Evolutionary conservation across 202 grass and related monocot genomes (phyloP).

Genomic region (Cymbopogon flexuosus): DNA sequence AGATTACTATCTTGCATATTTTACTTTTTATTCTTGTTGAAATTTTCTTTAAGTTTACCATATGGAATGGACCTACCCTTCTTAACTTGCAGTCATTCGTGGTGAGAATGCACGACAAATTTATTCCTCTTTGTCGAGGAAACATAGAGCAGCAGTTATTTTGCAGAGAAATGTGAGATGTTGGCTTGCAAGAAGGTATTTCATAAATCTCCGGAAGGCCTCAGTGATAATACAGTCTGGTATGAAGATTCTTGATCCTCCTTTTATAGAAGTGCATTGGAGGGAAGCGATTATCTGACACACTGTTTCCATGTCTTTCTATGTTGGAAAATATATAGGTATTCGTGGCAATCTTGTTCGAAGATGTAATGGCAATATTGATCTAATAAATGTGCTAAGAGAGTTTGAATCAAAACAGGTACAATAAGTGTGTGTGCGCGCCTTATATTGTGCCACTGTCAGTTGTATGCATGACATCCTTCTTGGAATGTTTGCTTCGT

Average conservation of each 20-base stretch:
- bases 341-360: conserved; percentile 75
- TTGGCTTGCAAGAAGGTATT: conserved; percentile 58
- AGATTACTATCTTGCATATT: conserved; percentile 9
- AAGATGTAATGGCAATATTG: conserved; percentile 61
- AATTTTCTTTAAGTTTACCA: conserved; percentile 5
- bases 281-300: neutral
- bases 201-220: conserved; percentile 56
- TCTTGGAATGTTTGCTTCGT: neutral
- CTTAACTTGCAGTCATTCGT: conserved; percentile 55
- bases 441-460: neutral
- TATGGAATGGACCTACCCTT: neutral
- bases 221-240: conserved; percentile 77
- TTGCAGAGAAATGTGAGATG: conserved; percentile 73
- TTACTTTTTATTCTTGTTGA: neutral
- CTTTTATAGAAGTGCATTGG: conserved; percentile 18
- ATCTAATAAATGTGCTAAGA: conserved; percentile 55
- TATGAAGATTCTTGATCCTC: conserved; percentile 35
- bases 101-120: conserved; percentile 65
- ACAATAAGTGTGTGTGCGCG: neutral
- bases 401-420: conserved; percentile 69
- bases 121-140: conserved; percentile 52
- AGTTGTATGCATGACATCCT: neutral
- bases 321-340: conserved; percentile 48
- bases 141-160: conserved; percentile 54
- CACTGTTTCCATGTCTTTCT: conserved; percentile 6